Conservation (phyloP, 306 rosid genomes). For the Quercus glauca region DNA sequence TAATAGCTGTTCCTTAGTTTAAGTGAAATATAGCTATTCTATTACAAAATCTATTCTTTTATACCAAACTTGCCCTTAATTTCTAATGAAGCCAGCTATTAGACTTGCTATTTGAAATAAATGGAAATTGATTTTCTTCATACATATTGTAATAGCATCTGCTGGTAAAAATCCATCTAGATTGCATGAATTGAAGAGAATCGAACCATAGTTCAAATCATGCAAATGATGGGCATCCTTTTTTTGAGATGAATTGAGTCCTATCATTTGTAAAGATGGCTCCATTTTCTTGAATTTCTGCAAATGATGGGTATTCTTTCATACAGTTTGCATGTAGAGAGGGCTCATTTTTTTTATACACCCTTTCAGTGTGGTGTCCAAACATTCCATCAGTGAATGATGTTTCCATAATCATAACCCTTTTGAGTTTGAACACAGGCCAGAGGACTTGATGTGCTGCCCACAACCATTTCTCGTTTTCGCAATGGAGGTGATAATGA, state of each 20-base stretch:
- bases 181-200: background rate
- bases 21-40: too few species aligned
- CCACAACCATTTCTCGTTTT: slow-evolving; percentile 69
- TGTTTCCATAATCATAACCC: background rate
- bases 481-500: slow-evolving; percentile 59
- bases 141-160: background rate
- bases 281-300: background rate
- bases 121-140: background rate
- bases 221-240: background rate
- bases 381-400: background rate
- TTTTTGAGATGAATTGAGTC: background rate
- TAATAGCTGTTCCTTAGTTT: too few species aligned
- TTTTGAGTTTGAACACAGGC: slow-evolving; percentile 46
- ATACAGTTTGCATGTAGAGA: background rate
- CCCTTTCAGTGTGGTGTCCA: background rate
- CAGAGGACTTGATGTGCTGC: slow-evolving; percentile 81
- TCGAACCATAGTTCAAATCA: background rate
- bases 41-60: too few species aligned
- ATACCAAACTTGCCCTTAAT: background rate
- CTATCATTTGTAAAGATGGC: background rate
- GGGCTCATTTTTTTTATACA: background rate
- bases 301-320: background rate
- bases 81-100: background rate
- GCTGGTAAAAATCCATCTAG: background rate
- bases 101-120: background rate